Evolutionary conservation across 768 basidiomycete genomes (phyloP).

Genomic region (Mrakia hoshinonis): DNA sequence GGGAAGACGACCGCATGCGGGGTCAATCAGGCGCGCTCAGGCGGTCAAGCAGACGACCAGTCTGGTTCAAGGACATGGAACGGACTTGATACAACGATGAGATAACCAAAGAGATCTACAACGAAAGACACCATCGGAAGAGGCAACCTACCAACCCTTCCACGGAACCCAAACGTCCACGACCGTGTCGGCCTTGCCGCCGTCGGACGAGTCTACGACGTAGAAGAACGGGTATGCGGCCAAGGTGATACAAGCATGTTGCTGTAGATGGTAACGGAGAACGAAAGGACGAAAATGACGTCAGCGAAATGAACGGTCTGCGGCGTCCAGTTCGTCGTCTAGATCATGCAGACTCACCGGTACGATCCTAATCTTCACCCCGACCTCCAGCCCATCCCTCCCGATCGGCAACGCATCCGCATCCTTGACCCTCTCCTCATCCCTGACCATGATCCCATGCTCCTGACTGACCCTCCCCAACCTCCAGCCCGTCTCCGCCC

Average conservation of each 20-base stretch:
- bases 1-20: too few relatives aligned
- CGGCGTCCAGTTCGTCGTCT: neutral
- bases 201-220: slow-evolving; percentile 50
- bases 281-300: neutral
- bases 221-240: slow-evolving; percentile 79
- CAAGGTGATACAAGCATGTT: slow-evolving; percentile 54
- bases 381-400: slow-evolving; percentile 45
- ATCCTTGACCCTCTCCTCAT: neutral
- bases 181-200: too few relatives aligned
- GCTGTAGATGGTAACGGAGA: neutral
- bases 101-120: too few relatives aligned
- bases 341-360: slow-evolving; percentile 40
- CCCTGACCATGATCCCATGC: slow-evolving; percentile 55
- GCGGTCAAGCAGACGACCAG: too few relatives aligned
- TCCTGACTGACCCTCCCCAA: slow-evolving; percentile 47
- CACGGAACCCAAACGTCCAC: too few relatives aligned
- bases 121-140: too few relatives aligned
- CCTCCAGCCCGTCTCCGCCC: slow-evolving; percentile 47
- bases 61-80: too few relatives aligned
- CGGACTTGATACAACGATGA: too few relatives aligned
- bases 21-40: too few relatives aligned
- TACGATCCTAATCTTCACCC: slow-evolving; percentile 60
- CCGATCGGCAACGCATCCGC: too few relatives aligned
- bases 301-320: neutral
- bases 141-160: too few relatives aligned